Evolutionary conservation across 1,284 basidiomycete species (phyloP), one percentile per base, ranked within the genome.

Genomic region (Macrocybe sp.): DNA sequence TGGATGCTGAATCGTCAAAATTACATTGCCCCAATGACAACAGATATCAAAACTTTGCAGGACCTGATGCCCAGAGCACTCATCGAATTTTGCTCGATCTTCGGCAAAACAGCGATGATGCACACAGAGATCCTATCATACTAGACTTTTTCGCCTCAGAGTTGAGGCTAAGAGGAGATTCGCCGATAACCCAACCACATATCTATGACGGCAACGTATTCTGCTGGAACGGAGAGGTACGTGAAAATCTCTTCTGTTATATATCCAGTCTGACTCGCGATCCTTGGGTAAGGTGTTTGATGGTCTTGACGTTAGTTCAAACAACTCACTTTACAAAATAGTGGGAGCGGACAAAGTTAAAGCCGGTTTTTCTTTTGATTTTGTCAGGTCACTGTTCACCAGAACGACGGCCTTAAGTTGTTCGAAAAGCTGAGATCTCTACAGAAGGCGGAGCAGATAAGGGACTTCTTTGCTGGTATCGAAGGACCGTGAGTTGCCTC

Each of bases 191-290:
- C 0, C 93, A 97, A 61, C 93, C 93, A n/a, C 83, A 94, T 46
- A 63, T 65, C 9, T 56, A 64, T 30, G 65, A 66, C 9, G 81
- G 77, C 3, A 78, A 86, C 52, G 64, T 91, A 2, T 65, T 96
- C 12, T 93, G 88, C 55, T 95, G 90, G 89, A 96, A 96, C 62
- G 92, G 92, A 50, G 92, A 96, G 74, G 89, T 87, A 55, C 53
- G 75, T 4, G 22, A 22, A 22, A 22, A 3, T 22, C 22, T 67
- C 16, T 48, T 44, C 2, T 28, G 42, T 33, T 44, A n/a, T 30
- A 37, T 16, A 29, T 9, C 32, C n/a, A 11, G 46, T n/a, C 42
- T 10, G 48, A 33, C 33, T 16, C 40, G 9, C 16, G n/a, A 22
- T 30, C 39, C 60, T 14, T 14, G 29, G 16, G 37, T 37, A 50